Base-by-base conservation (phyloP, 495 filamentous ascomycete species). In the Xylaria sp. region DNA sequence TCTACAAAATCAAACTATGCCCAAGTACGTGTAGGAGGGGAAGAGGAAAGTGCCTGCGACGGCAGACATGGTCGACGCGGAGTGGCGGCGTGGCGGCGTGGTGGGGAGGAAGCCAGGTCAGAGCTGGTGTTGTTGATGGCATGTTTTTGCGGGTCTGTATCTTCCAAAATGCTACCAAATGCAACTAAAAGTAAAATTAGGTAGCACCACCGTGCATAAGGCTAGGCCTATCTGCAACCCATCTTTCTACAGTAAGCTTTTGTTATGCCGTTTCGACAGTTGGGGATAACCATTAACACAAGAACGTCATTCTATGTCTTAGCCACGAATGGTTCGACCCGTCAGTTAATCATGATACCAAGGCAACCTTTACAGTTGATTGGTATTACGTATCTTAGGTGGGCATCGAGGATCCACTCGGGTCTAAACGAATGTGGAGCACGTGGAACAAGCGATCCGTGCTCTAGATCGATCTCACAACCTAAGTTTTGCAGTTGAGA, bases 91-190 rank as follows among this genome's bases (percentile, higher is more conserved):
- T 29, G n/a, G 59, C 21, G n/a, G 37, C 58, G 62, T 26, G 43
- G 62, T 50, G 63, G 63, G 46, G 71, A 72, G 70, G 17, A 58
- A 37, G 55, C 55, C 26, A 57, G 19, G 31, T 57, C 24, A 33
- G 14, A 57, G 53, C 19, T 37, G 57, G 17, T 59, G 31, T 59
- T 59, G 57, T 59, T 59, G 57, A 59, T 59, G 57, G 31, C 57
- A 21, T 21, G 31, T 37, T 59, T 37, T 59, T 59, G 33, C 57
- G 57, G 57, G 57, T 59, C 33, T 59, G 14, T 59, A 37, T 14
- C 57, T 35, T 12, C 31, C 31, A 59, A 33, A 59, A 37, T 59
- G 57, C 33, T n/a, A 59, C 57, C 29, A 59, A 24, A 59, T 59
- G n/a, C n/a, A n/a, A n/a, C n/a, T n/a, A n/a, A n/a, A n/a, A n/a